These are phyloP conservation scores for Arthroderma sp. DNA, from an alignment of 2,329 filamentous ascomycete species.

Conservation along the genomic window DNA sequence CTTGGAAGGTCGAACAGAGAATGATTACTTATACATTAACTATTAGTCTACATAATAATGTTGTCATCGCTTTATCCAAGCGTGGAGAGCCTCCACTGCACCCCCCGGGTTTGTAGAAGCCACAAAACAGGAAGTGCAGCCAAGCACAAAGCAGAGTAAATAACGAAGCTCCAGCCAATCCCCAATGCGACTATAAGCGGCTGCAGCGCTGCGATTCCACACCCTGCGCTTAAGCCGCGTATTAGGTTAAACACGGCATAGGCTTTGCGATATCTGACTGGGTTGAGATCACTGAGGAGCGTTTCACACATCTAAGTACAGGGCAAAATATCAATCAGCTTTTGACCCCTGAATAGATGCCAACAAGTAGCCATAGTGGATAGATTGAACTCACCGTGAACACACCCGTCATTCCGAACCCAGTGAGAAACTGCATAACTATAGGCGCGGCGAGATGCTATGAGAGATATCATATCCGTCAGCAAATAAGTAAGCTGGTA, in stretches of 20 bases:
- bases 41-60: too few relatives aligned
- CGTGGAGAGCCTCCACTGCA: constrained; percentile 2
- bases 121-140: constrained; percentile 1
- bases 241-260: constrained; percentile 2
- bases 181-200: constrained; percentile 1
- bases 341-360: not conserved
- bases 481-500: not conserved
- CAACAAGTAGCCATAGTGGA: not conserved
- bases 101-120: constrained; percentile 4
- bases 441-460: constrained; percentile 1
- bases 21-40: too few relatives aligned
- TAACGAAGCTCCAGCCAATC: constrained; percentile 1
- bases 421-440: constrained; percentile 3
- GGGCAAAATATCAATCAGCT: not conserved
- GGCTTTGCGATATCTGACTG: not conserved
- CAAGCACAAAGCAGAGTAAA: constrained; percentile 3
- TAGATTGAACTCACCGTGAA: constrained; percentile 1
- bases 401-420: not conserved
- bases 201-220: constrained; percentile 1
- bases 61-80: too few relatives aligned
- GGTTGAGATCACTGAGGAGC: constrained; percentile 3
- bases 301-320: not conserved
- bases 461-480: not conserved
- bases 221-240: not conserved
- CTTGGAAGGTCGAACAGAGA: too few relatives aligned